phyloP scores from a whole-genome alignment of 345 rosid species.

The thale cress (Arabidopsis thaliana) region DNA sequence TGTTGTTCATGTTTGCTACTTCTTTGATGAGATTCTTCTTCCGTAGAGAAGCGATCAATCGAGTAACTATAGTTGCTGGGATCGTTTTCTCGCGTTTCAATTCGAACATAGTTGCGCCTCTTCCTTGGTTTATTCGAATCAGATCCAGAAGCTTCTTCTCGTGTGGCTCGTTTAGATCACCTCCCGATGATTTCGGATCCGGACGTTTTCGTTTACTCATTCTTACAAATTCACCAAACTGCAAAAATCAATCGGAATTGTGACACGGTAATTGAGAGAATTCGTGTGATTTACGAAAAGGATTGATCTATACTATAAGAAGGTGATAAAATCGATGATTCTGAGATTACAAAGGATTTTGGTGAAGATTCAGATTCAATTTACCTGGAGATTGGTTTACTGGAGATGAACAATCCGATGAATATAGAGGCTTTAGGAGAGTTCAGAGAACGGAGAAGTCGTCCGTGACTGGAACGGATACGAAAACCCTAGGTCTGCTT shows the following conservation, averaged over 20 bases:
- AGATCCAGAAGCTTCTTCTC: slow-evolving; percentile 53
- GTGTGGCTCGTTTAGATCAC: slow-evolving; percentile 51
- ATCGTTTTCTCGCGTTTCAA: slow-evolving; percentile 56
- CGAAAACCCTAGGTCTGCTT: slow-evolving; percentile 1
- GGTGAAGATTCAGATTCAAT: slow-evolving; percentile 20
- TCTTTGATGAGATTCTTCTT: slow-evolving; percentile 62
- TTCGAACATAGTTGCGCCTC: slow-evolving; percentile 61
- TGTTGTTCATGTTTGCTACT: slow-evolving; percentile 65
- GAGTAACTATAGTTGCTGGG: slow-evolving; percentile 42
- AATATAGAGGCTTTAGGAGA: background rate
- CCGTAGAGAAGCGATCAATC: slow-evolving; percentile 54
- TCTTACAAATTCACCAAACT: background rate
- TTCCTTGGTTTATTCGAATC: slow-evolving; percentile 62
- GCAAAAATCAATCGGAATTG: background rate
- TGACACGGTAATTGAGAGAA: background rate
- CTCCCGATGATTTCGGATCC: slow-evolving; percentile 44
- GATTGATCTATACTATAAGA: background rate
- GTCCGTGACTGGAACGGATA: background rate
- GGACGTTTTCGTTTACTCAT: slow-evolving; percentile 65
- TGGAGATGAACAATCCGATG: background rate
- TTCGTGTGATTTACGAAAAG: background rate
- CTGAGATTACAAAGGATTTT: background rate
- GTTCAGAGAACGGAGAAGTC: background rate
- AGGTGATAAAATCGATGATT: background rate
- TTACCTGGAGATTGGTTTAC: slow-evolving; percentile 23